A percentile compares a stretch with the other conserved stretches of the same genome.
Evolutionary conservation across 495 filamentous ascomycete species (phyloP).

Genomic region (Stereocaulon alpinum): DNA sequence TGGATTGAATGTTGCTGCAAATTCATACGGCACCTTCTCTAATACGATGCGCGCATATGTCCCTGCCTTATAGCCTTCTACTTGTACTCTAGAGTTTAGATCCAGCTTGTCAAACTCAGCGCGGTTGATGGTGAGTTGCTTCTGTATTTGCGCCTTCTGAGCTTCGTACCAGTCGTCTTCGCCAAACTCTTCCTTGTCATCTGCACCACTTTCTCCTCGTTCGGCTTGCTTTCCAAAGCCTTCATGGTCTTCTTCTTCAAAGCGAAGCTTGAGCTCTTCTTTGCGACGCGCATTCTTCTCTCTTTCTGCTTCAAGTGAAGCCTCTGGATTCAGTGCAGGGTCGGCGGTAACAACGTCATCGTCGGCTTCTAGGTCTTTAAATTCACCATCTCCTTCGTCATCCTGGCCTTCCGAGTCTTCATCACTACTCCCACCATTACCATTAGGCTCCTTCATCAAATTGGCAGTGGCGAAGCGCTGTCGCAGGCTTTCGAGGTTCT

Average conservation of each 20-base stretch:
- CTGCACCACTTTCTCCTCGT: slow-evolving; percentile 47
- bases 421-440: slow-evolving; percentile 34
- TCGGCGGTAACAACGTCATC: slow-evolving; percentile 37
- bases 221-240: slow-evolving; percentile 74
- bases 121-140: slow-evolving; percentile 89
- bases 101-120: slow-evolving; percentile 82
- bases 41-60: slow-evolving; percentile 87
- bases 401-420: slow-evolving; percentile 40
- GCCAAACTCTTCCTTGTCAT: slow-evolving; percentile 64
- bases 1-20: slow-evolving; percentile 77
- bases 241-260: slow-evolving; percentile 94
- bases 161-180: slow-evolving; percentile 98
- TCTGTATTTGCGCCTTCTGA: slow-evolving; percentile 89
- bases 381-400: slow-evolving; percentile 78
- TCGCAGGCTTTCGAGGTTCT: slow-evolving; percentile 63
- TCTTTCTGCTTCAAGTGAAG: slow-evolving; percentile 68
- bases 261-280: slow-evolving; percentile 85
- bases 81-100: slow-evolving; percentile 61
- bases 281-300: slow-evolving; percentile 84
- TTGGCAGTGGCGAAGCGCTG: slow-evolving; percentile 63
- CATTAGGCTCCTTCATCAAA: slow-evolving; percentile 37
- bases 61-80: slow-evolving; percentile 87
- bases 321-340: slow-evolving; percentile 26
- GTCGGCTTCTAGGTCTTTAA: slow-evolving; percentile 81
- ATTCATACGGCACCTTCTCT: slow-evolving; percentile 81